Evolutionary conservation across 1,284 basidiomycete species (phyloP).

Genomic region (Malassezia equina): DNA sequence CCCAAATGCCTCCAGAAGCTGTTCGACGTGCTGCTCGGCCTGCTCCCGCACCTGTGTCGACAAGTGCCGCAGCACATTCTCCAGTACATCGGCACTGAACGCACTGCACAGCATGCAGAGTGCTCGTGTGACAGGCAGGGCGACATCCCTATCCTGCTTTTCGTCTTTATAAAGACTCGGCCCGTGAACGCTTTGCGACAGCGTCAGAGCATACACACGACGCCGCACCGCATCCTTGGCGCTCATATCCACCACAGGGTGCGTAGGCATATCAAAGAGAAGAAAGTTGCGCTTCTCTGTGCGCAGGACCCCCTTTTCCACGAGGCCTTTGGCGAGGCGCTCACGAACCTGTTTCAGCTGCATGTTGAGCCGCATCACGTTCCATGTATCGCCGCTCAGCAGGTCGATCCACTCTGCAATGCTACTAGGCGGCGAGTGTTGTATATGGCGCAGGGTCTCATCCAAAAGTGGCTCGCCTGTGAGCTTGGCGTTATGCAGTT

Average conservation of each 20-base stretch:
- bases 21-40: slow-evolving; percentile 37
- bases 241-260: slow-evolving; percentile 39
- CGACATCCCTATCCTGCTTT: slow-evolving; percentile 14
- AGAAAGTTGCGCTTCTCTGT: slow-evolving; percentile 48
- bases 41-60: slow-evolving; percentile 35
- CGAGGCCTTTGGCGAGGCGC: slow-evolving; percentile 44
- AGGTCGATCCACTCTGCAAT: slow-evolving; percentile 43
- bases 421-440: slow-evolving; percentile 32
- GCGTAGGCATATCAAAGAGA: slow-evolving; percentile 48
- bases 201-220: slow-evolving; percentile 33
- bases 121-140: slow-evolving; percentile 32
- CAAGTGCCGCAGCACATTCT: slow-evolving; percentile 43
- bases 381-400: slow-evolving; percentile 47
- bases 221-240: slow-evolving; percentile 42
- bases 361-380: slow-evolving; percentile 44
- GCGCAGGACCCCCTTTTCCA: slow-evolving; percentile 46
- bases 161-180: slow-evolving; percentile 36
- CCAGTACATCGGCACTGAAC: slow-evolving; percentile 41
- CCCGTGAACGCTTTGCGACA: slow-evolving; percentile 26
- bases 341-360: slow-evolving; percentile 47
- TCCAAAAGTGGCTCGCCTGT: slow-evolving; percentile 45
- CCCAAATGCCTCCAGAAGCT: slow-evolving; percentile 36
- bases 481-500: slow-evolving; percentile 35
- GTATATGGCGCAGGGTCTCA: slow-evolving; percentile 43
- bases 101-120: slow-evolving; percentile 39